Evolutionary conservation across 306 rosid genomes (phyloP), one percentile per base, ranked within the genome.

Genomic region (Fragaria ananassa): DNA sequence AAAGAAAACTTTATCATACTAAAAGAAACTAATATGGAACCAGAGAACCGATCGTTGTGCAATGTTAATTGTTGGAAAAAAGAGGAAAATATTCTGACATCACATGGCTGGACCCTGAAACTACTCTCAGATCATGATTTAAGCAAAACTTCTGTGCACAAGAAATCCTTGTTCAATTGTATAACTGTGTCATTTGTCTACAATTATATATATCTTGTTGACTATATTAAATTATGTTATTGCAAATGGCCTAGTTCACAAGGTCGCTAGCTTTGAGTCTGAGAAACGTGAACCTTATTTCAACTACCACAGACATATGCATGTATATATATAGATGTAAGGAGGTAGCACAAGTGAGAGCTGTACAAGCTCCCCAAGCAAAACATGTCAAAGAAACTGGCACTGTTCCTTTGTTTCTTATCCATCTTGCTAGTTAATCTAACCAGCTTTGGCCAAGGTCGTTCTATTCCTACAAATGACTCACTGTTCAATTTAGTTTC

Each of bases 361-460:
- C 41, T 9, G 25, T 47, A 9, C 74, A 70, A 47, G 60, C 42
- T 47, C 44, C 44, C 44, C 44, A 2, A 70, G 60, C 18, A 29
- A 70, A 70, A 47, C 44, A 70, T 70, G 74, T 41, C 42, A 70
- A 17, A 47, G 44, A 47, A 70, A 70, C 44, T 46, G 9, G 57
- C 27, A 47, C 12, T 61, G 34, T 61, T 61, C 67, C 74, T 70
- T 29, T 34, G 3, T 46, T 5, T 47, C 58, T 25, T 70, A 47
- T 35, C 60, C 25, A 47, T 70, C 42, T 47, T 70, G 74, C 53
- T 70, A 17, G 25, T 70, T 27, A 4, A 70, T 46, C 60, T 46
- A 70, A 37, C 17, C 17, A 50, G 44, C 60, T 17, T 35, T 21
- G 44, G 60, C 27, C 23, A 70, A 70, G 31, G 74, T 70, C 74